These are phyloP conservation scores for Globisporangium echinulatum DNA, from an alignment of 352 stramenopile species.

Conservation along the genomic window DNA sequence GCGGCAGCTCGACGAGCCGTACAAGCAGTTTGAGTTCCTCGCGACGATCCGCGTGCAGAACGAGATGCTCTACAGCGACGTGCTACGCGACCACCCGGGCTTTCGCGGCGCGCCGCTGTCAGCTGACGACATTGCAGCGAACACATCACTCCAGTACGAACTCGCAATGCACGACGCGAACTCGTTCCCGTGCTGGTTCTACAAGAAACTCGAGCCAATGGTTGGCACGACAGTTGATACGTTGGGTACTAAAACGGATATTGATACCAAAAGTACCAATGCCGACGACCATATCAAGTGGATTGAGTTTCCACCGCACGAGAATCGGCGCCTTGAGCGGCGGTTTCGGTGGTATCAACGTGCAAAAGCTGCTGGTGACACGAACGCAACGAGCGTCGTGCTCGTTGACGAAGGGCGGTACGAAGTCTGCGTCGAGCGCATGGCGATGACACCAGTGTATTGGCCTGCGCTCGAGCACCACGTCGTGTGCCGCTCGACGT, in stretches of 20 bases:
- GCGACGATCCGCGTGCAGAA: conserved; percentile 80
- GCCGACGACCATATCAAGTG: conserved; percentile 23
- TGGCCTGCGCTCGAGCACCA: conserved; percentile 67
- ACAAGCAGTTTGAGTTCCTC: conserved; percentile 82
- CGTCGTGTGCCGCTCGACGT: conserved; percentile 62
- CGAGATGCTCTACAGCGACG: conserved; percentile 71
- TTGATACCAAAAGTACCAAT: neutral
- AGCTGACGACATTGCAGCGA: conserved; percentile 27
- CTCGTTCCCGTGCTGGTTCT: conserved; percentile 80
- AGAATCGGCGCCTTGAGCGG: conserved; percentile 64
- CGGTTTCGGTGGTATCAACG: conserved; percentile 61
- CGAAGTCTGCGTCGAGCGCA: conserved; percentile 70
- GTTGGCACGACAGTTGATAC: neutral
- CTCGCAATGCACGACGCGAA: conserved; percentile 46
- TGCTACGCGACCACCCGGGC: conserved; percentile 47
- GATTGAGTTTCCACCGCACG: conserved; percentile 74
- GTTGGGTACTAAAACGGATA: neutral
- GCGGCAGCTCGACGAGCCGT: conserved; percentile 61
- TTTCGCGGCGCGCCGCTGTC: conserved; percentile 43
- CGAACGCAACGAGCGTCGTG: conserved; percentile 49
- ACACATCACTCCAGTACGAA: conserved; percentile 31
- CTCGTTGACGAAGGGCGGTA: conserved; percentile 78
- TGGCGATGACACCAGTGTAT: conserved; percentile 79
- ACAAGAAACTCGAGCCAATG: conserved; percentile 44
- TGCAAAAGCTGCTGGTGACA: conserved; percentile 33